These are phyloP conservation scores for Diutina rugosa DNA, from an alignment of 1,139 yeast species.

Conservation along the genomic window DNA sequence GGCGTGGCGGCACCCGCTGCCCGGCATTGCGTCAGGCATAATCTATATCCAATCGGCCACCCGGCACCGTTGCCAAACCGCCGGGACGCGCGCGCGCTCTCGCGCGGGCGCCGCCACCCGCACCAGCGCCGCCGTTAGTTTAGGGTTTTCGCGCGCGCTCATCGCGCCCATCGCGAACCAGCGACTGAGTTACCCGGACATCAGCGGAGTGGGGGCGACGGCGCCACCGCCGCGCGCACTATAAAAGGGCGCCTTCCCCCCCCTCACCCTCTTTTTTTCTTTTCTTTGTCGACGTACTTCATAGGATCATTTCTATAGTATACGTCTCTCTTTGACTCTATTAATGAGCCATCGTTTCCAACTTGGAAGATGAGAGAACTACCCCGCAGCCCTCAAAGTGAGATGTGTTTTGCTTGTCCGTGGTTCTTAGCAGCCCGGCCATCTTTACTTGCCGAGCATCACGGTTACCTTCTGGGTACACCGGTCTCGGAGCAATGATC, in stretches of 20 bases:
- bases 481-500: slow-evolving; percentile 86
- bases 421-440: slow-evolving; percentile 75
- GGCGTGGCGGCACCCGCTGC: neutral
- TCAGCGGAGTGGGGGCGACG: too few relatives aligned
- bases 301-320: slow-evolving; percentile 99
- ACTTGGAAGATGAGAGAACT: slow-evolving; percentile 97
- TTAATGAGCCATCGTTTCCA: slow-evolving; percentile 99
- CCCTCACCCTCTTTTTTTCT: slow-evolving; percentile 10
- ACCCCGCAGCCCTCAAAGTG: slow-evolving; percentile 90
- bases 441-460: slow-evolving; percentile 36
- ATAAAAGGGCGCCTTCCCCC: neutral
- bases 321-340: slow-evolving; percentile 99
- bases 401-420: slow-evolving; percentile 66
- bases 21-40: neutral
- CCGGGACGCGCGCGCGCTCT: too few relatives aligned
- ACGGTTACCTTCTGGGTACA: neutral
- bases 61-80: neutral
- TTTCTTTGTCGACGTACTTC: slow-evolving; percentile 74
- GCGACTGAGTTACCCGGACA: too few relatives aligned
- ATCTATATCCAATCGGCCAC: neutral
- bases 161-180: too few relatives aligned
- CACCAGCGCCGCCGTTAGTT: too few relatives aligned
- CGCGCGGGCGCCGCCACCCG: too few relatives aligned
- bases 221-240: neutral
- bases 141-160: too few relatives aligned